Evolutionary conservation across 192 early-diverging fungal species (phyloP).

Genomic region (Fimicolochytrium jonesii): DNA sequence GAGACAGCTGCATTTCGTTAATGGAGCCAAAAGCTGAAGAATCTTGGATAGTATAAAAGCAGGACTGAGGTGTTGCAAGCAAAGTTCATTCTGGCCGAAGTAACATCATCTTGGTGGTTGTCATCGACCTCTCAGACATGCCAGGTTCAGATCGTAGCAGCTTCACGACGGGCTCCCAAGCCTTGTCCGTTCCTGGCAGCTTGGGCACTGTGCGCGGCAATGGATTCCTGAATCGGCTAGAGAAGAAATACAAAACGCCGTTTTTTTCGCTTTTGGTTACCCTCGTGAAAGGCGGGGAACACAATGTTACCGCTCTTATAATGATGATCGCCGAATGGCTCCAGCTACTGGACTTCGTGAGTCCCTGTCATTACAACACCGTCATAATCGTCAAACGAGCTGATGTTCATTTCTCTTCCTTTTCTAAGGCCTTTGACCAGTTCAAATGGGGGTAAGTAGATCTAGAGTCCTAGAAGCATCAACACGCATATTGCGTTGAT

Average conservation of each 20-base stretch:
- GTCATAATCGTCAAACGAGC: not conserved
- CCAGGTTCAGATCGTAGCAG: not conserved
- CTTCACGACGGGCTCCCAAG: not conserved
- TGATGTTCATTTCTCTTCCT: not conserved
- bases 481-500: no score
- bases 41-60: no score
- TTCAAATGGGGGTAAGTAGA: slow-evolving; percentile 9
- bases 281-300: slow-evolving; percentile 11
- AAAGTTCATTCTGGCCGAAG: no score
- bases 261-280: slow-evolving; percentile 16
- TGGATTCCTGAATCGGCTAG: not conserved
- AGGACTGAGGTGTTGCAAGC: no score
- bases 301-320: not conserved
- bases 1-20: no score
- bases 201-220: not conserved
- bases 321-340: slow-evolving; percentile 3
- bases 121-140: no score
- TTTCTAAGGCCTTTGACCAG: not conserved
- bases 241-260: not conserved
- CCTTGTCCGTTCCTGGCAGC: not conserved
- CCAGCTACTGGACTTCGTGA: slow-evolving; percentile 12
- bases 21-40: no score
- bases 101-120: no score
- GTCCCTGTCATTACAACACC: not conserved
- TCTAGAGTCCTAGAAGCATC: not conserved